phyloP scores from a whole-genome alignment of 768 basidiomycete species.

The Boletus bicolor region DNA sequence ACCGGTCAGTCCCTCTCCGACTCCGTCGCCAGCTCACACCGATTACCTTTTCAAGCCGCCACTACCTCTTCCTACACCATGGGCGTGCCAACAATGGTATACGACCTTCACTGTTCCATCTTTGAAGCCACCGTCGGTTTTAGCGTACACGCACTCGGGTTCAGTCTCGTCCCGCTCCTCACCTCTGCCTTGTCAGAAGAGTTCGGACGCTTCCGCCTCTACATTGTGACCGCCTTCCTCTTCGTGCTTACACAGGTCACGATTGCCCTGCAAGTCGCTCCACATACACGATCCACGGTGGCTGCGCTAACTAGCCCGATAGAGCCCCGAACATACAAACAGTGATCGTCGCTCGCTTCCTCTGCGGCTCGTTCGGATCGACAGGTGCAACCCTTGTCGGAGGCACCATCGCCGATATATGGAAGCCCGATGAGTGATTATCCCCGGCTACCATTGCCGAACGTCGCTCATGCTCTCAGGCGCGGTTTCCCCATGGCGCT shows the following conservation, averaged over 20 bases:
- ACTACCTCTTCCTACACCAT: constrained; percentile 50
- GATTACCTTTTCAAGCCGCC: constrained; percentile 37
- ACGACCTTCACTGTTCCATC: constrained; percentile 41
- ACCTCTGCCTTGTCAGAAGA: constrained; percentile 73
- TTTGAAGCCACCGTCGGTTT: constrained; percentile 49
- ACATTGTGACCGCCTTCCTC: constrained; percentile 46
- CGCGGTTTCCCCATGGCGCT: constrained; percentile 78
- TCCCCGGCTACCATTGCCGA: not conserved
- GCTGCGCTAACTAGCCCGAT: constrained; percentile 1
- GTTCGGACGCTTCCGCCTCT: constrained; percentile 62
- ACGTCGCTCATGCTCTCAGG: constrained; percentile 34
- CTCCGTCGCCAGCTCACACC: not conserved
- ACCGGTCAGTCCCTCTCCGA: constrained; percentile 23
- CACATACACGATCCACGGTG: not conserved
- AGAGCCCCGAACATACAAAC: constrained; percentile 51
- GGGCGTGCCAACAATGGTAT: constrained; percentile 56
- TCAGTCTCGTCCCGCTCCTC: constrained; percentile 59
- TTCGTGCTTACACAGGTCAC: constrained; percentile 52
- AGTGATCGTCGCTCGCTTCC: constrained; percentile 62
- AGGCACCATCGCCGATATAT: constrained; percentile 72
- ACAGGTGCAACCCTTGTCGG: constrained; percentile 73
- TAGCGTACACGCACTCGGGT: constrained; percentile 56
- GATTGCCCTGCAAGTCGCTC: constrained; percentile 27
- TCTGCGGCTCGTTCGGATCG: constrained; percentile 65
- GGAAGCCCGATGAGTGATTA: constrained; percentile 56